A percentile compares a stretch with the other conserved stretches of the same genome.
These are phyloP conservation scores for Raddia guianensis DNA, from an alignment of 176 grass and related monocot genomes.

Conservation along the genomic window DNA sequence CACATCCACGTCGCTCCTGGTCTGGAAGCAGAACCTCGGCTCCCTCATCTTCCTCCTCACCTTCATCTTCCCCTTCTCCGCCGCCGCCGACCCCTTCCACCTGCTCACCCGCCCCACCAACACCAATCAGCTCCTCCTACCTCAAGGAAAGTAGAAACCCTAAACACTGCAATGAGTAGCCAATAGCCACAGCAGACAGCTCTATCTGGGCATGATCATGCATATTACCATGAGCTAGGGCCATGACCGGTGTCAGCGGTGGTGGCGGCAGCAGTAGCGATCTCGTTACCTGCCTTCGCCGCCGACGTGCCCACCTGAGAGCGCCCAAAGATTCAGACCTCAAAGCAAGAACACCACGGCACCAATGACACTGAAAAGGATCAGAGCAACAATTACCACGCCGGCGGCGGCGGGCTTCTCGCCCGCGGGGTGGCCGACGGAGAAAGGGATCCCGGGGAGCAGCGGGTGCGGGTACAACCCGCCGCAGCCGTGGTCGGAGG, in stretches of 20 bases:
- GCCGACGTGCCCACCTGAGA: constrained; percentile 30
- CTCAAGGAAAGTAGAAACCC: constrained; percentile 37
- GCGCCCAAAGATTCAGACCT: background rate
- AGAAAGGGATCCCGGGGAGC: constrained; percentile 52
- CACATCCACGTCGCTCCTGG: constrained; percentile 83
- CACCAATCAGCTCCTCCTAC: background rate
- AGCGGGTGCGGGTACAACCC: constrained; percentile 53
- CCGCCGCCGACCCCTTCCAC: constrained; percentile 56
- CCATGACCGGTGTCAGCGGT: constrained; percentile 16
- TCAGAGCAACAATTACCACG: constrained; percentile 22
- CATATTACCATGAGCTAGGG: constrained; percentile 40
- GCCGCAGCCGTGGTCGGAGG: constrained; percentile 16
- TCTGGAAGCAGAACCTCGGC: constrained; percentile 89
- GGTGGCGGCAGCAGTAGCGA: constrained; percentile 2
- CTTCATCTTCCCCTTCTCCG: constrained; percentile 72
- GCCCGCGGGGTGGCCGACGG: constrained; percentile 13
- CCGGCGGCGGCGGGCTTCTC: constrained; percentile 32
- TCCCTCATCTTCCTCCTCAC: constrained; percentile 83
- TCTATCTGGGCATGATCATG: background rate
- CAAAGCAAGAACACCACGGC: background rate
- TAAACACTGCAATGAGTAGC: constrained; percentile 19
- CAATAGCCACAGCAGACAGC: background rate
- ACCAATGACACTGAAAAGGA: background rate
- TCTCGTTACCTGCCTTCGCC: constrained; percentile 25
- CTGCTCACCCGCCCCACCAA: constrained; percentile 29